Evolutionary conservation across 371 early-diverging fungal genomes (phyloP).

Genomic region (Capniomyces stellatus): DNA sequence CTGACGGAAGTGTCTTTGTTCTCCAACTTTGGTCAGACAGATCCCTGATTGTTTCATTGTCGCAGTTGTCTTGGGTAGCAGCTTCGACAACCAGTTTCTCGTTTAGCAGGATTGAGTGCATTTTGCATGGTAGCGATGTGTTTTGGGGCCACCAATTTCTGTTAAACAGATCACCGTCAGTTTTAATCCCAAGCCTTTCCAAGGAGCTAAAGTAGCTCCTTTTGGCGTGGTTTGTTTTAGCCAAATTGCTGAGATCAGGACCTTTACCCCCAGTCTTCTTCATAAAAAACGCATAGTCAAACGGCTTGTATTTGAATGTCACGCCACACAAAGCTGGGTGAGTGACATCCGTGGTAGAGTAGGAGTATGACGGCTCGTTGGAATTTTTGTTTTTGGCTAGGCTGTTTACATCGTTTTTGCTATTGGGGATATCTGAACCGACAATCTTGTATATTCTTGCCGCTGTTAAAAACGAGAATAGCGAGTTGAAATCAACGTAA

Average conservation of each 20-base stretch:
- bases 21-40: slow-evolving; percentile 1
- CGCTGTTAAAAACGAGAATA: slow-evolving; percentile 22
- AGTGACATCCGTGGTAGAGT: slow-evolving; percentile 1
- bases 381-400: too few species aligned
- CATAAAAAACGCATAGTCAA: slow-evolving; percentile 14
- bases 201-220: not conserved
- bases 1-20: not conserved
- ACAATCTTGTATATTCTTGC: slow-evolving; percentile 15
- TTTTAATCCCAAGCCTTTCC: not conserved
- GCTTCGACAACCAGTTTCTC: slow-evolving; percentile 5
- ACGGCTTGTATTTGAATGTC: slow-evolving; percentile 8
- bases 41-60: not conserved
- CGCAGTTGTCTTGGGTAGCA: not conserved
- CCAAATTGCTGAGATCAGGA: not conserved
- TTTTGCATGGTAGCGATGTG: slow-evolving; percentile 8
- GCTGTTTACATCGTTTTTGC: not conserved
- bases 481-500: slow-evolving; percentile 23
- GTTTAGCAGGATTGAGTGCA: slow-evolving; percentile 17
- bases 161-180: not conserved
- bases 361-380: not conserved
- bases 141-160: slow-evolving; percentile 15
- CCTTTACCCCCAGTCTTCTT: slow-evolving; percentile 10
- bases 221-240: not conserved
- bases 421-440: not conserved
- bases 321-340: slow-evolving; percentile 9